Evolutionary conservation across 2,329 filamentous ascomycete genomes (phyloP).

Genomic region (Graphilbum ipis-grandicollis): DNA sequence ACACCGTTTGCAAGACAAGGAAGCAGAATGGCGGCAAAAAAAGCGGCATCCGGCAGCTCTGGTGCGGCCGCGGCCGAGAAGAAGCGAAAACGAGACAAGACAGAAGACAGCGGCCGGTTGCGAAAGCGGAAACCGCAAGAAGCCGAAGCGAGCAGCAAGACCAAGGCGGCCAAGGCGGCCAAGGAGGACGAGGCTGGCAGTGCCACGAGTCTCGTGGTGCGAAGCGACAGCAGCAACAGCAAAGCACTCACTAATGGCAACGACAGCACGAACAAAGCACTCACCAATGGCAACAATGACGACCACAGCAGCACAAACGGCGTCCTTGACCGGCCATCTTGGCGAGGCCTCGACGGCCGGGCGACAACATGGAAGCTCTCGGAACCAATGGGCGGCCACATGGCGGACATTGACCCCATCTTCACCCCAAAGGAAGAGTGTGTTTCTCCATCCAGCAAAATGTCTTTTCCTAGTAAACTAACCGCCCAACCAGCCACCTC

Average conservation of each 20-base stretch:
- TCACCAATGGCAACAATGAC: not conserved
- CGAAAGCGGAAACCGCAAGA: constrained; percentile 8
- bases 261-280: not conserved
- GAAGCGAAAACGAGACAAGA: constrained; percentile 16
- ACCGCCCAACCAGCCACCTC: constrained; percentile 32
- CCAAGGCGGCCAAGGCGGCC: not conserved
- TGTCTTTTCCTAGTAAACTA: too few relatives aligned
- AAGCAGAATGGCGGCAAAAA: constrained; percentile 8
- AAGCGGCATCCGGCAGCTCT: constrained; percentile 11
- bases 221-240: not conserved
- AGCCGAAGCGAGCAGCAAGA: not conserved
- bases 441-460: constrained; percentile 13
- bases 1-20: not conserved
- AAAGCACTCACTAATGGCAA: not conserved
- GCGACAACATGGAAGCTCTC: constrained; percentile 38
- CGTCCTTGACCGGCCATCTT: not conserved
- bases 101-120: constrained; percentile 10
- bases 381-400: constrained; percentile 46
- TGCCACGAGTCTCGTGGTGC: too few relatives aligned
- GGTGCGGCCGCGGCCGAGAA: constrained; percentile 14
- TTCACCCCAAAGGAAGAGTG: constrained; percentile 45
- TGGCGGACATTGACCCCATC: constrained; percentile 47
- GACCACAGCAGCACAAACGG: not conserved
- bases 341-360: not conserved
- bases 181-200: not conserved